Percentiles rank a stretch among this genome's conserved stretches.
Conservation (phyloP, 192 early-diverging fungal species). For the Gaertneriomyces sp. region DNA sequence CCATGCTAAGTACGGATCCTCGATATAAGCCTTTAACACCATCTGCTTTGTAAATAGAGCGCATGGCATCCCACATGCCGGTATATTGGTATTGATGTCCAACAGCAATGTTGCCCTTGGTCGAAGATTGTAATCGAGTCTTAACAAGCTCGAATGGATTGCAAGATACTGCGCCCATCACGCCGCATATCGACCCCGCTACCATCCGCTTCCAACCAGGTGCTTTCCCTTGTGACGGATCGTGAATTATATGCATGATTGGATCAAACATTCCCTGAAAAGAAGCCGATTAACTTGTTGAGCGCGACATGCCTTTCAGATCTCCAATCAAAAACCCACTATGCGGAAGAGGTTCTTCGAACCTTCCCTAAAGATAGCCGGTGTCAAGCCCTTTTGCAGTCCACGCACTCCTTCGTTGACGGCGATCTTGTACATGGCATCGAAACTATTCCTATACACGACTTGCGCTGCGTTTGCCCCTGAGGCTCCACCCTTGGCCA, state of each 20-base stretch:
- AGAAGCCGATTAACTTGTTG: not conserved
- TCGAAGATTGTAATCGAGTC: constrained; percentile 63
- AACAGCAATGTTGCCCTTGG: constrained; percentile 53
- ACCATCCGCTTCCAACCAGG: constrained; percentile 76
- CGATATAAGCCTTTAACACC: constrained; percentile 64
- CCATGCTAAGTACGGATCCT: constrained; percentile 63
- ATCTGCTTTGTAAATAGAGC: constrained; percentile 49
- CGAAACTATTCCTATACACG: constrained; percentile 63
- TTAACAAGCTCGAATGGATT: constrained; percentile 78
- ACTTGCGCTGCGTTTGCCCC: constrained; percentile 12
- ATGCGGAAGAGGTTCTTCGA: constrained; percentile 74
- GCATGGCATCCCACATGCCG: constrained; percentile 54
- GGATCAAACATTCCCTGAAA: constrained; percentile 68
- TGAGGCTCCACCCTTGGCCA: constrained; percentile 22
- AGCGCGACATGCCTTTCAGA: too few relatives aligned
- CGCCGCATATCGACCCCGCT: constrained; percentile 67
- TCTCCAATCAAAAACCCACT: constrained; percentile 25
- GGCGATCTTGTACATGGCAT: constrained; percentile 64
- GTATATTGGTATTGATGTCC: constrained; percentile 67
- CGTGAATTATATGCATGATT: constrained; percentile 61
- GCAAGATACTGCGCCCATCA: constrained; percentile 69
- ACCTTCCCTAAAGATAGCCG: constrained; percentile 67
- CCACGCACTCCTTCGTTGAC: constrained; percentile 63
- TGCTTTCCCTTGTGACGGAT: constrained; percentile 43
- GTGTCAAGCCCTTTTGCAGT: constrained; percentile 68